Conservation (phyloP, 1,284 basidiomycete genomes). For the Marasmius oreades region DNA sequence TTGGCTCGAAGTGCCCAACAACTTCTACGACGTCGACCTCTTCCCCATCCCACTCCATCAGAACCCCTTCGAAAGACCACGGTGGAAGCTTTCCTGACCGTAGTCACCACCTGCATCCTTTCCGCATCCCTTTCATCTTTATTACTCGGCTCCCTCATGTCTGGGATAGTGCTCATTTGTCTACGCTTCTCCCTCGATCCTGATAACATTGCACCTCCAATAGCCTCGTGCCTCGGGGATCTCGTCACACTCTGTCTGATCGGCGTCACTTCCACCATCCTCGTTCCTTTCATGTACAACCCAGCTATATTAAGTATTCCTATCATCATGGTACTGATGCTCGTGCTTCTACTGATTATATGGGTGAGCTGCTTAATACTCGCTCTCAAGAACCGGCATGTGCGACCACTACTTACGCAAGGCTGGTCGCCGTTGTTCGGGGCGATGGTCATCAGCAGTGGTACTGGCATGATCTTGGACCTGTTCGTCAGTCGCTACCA, state of each 20-base stretch:
- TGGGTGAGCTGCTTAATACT: constrained; percentile 50
- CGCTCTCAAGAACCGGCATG: constrained; percentile 65
- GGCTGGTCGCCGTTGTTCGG: constrained; percentile 91
- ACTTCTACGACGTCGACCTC: background rate
- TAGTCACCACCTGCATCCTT: background rate
- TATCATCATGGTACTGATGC: constrained; percentile 51
- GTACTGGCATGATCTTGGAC: constrained; percentile 90
- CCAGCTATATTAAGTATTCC: constrained; percentile 46
- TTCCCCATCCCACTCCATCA: background rate
- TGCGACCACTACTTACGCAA: constrained; percentile 69
- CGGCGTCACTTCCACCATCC: constrained; percentile 58
- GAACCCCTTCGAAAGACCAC: background rate
- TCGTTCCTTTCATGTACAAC: constrained; percentile 66
- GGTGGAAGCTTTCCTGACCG: background rate
- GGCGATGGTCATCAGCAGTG: constrained; percentile 91
- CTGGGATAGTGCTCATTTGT: constrained; percentile 78
- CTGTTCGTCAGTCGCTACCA: constrained; percentile 83
- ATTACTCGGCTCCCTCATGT: constrained; percentile 92
- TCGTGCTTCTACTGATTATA: constrained; percentile 42
- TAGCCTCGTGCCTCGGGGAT: constrained; percentile 92
- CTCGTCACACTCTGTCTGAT: constrained; percentile 85
- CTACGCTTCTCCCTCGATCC: constrained; percentile 74
- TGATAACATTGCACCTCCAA: constrained; percentile 95
- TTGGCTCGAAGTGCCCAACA: background rate
- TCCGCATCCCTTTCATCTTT: constrained; percentile 55